Evolutionary conservation across 768 basidiomycete species (phyloP), one percentile per base, ranked within the genome.

Genomic region (Psilocybe sp.): DNA sequence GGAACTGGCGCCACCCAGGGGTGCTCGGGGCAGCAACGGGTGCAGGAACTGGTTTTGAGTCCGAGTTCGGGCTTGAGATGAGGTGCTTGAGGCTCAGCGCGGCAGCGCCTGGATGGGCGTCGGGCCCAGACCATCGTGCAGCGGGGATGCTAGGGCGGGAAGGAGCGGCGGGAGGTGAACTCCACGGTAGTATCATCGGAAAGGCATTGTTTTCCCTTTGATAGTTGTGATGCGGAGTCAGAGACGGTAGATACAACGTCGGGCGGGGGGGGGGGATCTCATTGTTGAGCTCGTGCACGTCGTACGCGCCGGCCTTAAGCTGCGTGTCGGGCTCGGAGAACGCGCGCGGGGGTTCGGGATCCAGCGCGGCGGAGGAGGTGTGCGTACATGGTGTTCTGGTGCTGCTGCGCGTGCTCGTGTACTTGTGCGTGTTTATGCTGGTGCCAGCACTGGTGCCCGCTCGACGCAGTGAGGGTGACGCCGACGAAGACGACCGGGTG

Each of bases 31-130:
- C 12, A 9, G 35, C 37, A 11, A 37, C 18, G 13, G 18, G 15
- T 4, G 19, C 37, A 20, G 43, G 33, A 9, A 31, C 51, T 66
- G 58, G 51, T 23, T 52, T 46, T 16, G 33, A 53, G 32, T 13
- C 60, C 51, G 33, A 14, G 39, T n/a, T n/a, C n/a, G n/a, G n/a
- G n/a, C n/a, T 8, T 40, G 41, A 44, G 19, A 69, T n/a, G n/a
- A 66, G 46, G 89, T 64, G 14, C 54, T 85, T 81, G 15, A 92
- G 59, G 16, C 87, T 80, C 41, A 92, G 72, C n/a, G n/a, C n/a
- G n/a, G n/a, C n/a, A n/a, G n/a, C 0, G 81, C 75, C 62, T 93
- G 91, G n/a, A 95, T 92, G 0, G 84, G 79, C 0, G 89, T 92
- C 2, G 92, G 89, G 7, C 87, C 89, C 7, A 92, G 71, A 1